A percentile compares a stretch with the other conserved stretches of the same genome.
These are phyloP conservation scores for Dothideomycetidae sp. DNA, from an alignment of 2,329 filamentous ascomycete genomes.

Conservation along the genomic window DNA sequence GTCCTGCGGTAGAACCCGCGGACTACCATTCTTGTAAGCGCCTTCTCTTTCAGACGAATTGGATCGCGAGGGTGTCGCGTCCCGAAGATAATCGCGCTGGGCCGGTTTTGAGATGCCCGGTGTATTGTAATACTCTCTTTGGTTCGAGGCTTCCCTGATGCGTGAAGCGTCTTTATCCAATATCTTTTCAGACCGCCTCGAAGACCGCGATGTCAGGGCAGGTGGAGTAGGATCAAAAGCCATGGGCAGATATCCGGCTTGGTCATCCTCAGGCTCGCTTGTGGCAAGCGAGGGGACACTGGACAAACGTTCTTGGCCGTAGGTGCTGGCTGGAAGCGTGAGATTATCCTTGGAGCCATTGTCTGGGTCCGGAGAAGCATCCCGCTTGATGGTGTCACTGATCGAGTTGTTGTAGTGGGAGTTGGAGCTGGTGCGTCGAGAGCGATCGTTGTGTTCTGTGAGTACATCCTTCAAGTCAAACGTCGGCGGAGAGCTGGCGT, in stretches of 20 bases:
- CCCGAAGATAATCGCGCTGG: conserved; percentile 29
- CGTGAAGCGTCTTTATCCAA: conserved; percentile 7
- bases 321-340: conserved; percentile 59
- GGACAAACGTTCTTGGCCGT: conserved; percentile 65
- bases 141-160: conserved; percentile 19
- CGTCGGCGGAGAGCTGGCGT: conserved; percentile 40
- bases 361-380: too few species aligned
- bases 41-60: conserved; percentile 30
- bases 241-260: conserved; percentile 35
- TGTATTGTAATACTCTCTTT: conserved; percentile 33
- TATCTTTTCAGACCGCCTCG: conserved; percentile 8
- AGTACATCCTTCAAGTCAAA: conserved; percentile 17
- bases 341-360: too few species aligned
- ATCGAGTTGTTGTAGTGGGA: neutral
- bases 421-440: neutral
- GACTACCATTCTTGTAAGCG: conserved; percentile 35
- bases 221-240: conserved; percentile 36
- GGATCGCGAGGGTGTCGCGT: conserved; percentile 29
- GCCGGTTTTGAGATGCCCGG: conserved; percentile 19
- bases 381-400: conserved; percentile 3
- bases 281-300: conserved; percentile 40
- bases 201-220: conserved; percentile 12
- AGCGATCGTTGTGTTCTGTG: conserved; percentile 14
- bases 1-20: conserved; percentile 87
- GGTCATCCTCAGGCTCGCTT: conserved; percentile 47